These are phyloP conservation scores for Xerocomellus amylosporus DNA, from an alignment of 768 basidiomycete genomes.

Conservation along the genomic window DNA sequence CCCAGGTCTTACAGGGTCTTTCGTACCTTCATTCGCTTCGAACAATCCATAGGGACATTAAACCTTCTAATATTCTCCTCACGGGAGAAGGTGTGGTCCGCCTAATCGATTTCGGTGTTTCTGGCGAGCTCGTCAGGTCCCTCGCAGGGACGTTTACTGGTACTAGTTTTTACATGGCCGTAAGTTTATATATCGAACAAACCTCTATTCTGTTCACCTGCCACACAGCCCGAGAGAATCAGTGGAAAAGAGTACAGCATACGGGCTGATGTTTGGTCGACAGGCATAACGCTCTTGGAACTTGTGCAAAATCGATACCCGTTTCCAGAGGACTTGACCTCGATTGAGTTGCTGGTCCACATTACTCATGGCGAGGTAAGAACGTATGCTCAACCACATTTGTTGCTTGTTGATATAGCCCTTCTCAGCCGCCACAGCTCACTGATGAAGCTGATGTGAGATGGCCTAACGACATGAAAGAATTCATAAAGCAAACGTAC, in stretches of 20 bases:
- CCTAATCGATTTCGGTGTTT: slow-evolving; percentile 95
- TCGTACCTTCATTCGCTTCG: slow-evolving; percentile 86
- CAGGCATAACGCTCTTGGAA: slow-evolving; percentile 91
- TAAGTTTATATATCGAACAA: slow-evolving; percentile 43
- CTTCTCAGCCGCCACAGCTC: slow-evolving; percentile 69
- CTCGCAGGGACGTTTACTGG: slow-evolving; percentile 96
- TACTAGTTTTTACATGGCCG: slow-evolving; percentile 98
- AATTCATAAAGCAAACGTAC: slow-evolving; percentile 84
- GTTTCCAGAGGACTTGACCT: slow-evolving; percentile 85
- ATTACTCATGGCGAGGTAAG: slow-evolving; percentile 77
- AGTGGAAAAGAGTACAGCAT: slow-evolving; percentile 90
- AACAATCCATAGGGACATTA: slow-evolving; percentile 96
- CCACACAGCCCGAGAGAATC: slow-evolving; percentile 83
- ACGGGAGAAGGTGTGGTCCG: slow-evolving; percentile 88
- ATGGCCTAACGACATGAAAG: slow-evolving; percentile 87
- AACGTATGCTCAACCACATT: slow-evolving; percentile 7
- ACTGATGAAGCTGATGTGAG: slow-evolving; percentile 62
- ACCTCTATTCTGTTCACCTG: slow-evolving; percentile 1
- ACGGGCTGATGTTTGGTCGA: slow-evolving; percentile 97
- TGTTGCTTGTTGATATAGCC: slow-evolving; percentile 15
- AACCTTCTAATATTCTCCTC: slow-evolving; percentile 89
- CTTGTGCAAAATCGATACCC: slow-evolving; percentile 94
- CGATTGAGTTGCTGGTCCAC: slow-evolving; percentile 93
- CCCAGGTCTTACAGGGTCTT: slow-evolving; percentile 84
- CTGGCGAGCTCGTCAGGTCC: slow-evolving; percentile 89